Percentiles rank a stretch among this genome's conserved stretches.
phyloP scores from a whole-genome alignment of 2,329 filamentous ascomycete genomes.

The Trichoderma pleuroti region DNA sequence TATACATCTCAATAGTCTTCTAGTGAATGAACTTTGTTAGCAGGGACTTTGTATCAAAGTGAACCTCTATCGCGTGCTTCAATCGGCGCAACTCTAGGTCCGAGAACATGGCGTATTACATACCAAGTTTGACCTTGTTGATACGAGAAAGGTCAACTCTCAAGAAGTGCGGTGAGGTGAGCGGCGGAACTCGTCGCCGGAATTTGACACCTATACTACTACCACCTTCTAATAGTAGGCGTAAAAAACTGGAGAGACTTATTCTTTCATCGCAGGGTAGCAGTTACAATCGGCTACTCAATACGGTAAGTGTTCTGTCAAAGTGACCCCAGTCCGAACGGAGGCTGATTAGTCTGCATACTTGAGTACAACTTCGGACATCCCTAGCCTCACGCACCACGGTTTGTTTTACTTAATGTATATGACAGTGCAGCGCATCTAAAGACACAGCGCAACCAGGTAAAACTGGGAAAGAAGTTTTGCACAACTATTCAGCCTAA shows the following conservation, averaged over 20 bases:
- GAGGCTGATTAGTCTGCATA: not conserved
- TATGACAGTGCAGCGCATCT: not conserved
- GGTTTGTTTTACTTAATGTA: not conserved
- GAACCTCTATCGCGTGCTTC: not conserved
- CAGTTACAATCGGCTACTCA: not conserved
- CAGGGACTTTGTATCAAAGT: not conserved
- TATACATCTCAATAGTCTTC: too few species aligned
- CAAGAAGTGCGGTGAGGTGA: not conserved
- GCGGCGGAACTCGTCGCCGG: not conserved
- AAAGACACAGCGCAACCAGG: not conserved
- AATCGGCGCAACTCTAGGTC: not conserved
- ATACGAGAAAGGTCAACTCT: not conserved
- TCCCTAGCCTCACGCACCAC: not conserved
- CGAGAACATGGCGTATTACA: not conserved
- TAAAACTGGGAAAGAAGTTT: not conserved
- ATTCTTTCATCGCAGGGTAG: not conserved
- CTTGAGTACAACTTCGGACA: not conserved
- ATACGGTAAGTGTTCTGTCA: not conserved
- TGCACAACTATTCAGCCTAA: not conserved
- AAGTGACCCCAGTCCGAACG: not conserved
- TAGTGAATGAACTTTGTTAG: too few species aligned
- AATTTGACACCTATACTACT: not conserved
- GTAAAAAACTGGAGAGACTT: not conserved
- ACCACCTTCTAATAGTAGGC: not conserved
- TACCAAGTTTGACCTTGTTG: not conserved